Conservation (phyloP, 176 grass and related monocot species). For the Aechmea fasciata region DNA sequence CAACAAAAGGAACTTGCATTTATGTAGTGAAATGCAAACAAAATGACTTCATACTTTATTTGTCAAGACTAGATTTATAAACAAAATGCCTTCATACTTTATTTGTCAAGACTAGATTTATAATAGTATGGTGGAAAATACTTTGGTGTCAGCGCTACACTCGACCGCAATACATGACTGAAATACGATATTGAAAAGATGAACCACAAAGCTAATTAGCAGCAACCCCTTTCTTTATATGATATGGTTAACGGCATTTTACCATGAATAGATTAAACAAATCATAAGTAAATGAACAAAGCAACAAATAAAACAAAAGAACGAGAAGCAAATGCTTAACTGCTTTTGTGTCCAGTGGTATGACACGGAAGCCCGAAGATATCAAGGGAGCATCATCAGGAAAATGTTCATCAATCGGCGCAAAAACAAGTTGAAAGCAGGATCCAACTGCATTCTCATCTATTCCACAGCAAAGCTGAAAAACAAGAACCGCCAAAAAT, state of each 20-base stretch:
- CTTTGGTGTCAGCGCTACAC: too few relatives aligned
- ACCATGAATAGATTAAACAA: too few relatives aligned
- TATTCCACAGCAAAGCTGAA: slow-evolving; percentile 90
- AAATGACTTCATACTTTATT: too few relatives aligned
- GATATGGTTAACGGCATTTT: too few relatives aligned
- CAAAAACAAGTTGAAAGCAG: slow-evolving; percentile 96
- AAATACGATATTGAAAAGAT: too few relatives aligned
- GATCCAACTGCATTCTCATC: slow-evolving; percentile 93
- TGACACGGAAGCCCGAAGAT: slow-evolving; percentile 89
- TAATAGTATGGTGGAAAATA: too few relatives aligned
- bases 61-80: too few relatives aligned
- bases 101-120: too few relatives aligned
- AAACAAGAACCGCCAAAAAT: slow-evolving; percentile 18
- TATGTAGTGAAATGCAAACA: background rate
- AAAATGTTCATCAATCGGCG: slow-evolving; percentile 89
- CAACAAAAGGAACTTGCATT: background rate
- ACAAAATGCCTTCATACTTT: too few relatives aligned
- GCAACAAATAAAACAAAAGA: slow-evolving; percentile 5
- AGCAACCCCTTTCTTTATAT: too few relatives aligned
- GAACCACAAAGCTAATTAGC: too few relatives aligned
- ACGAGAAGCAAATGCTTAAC: slow-evolving; percentile 34
- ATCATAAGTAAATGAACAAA: background rate
- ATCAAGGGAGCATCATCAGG: slow-evolving; percentile 87
- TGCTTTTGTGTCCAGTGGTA: slow-evolving; percentile 81
- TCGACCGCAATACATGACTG: too few relatives aligned